A percentile compares a stretch with the other conserved stretches of the same genome.
phyloP scores from a whole-genome alignment of 257 asterid genomes.

The Solanum virginianum region DNA sequence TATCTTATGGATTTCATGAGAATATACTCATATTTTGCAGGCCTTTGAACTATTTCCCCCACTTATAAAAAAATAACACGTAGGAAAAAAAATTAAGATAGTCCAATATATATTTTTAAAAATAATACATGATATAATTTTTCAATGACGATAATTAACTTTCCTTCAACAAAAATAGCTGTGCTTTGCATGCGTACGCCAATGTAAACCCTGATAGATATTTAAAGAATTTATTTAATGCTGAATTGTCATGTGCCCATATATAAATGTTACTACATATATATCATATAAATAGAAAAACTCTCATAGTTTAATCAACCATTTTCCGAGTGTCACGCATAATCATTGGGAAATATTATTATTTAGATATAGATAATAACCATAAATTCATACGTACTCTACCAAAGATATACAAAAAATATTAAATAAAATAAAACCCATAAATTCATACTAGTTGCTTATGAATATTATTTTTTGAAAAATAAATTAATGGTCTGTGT shows the following conservation, averaged over 20 bases:
- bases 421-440: not conserved
- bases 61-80: not conserved
- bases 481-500: not conserved
- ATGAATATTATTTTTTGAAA: not conserved
- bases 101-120: not conserved
- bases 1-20: not conserved
- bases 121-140: not conserved
- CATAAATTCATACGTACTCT: not conserved
- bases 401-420: not conserved
- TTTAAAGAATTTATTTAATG: not conserved
- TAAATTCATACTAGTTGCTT: not conserved
- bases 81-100: not conserved
- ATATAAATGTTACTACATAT: not conserved
- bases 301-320: not conserved
- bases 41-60: not conserved
- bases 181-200: too few species aligned
- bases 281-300: not conserved
- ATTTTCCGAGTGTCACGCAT: not conserved
- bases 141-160: not conserved
- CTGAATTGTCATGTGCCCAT: not conserved
- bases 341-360: not conserved
- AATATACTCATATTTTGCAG: not conserved
- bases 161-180: not conserved
- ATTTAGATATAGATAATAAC: not conserved
- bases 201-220: not conserved